phyloP scores from a whole-genome alignment of 1,284 basidiomycete genomes.

The Pyrrhoderma lamaoense region DNA sequence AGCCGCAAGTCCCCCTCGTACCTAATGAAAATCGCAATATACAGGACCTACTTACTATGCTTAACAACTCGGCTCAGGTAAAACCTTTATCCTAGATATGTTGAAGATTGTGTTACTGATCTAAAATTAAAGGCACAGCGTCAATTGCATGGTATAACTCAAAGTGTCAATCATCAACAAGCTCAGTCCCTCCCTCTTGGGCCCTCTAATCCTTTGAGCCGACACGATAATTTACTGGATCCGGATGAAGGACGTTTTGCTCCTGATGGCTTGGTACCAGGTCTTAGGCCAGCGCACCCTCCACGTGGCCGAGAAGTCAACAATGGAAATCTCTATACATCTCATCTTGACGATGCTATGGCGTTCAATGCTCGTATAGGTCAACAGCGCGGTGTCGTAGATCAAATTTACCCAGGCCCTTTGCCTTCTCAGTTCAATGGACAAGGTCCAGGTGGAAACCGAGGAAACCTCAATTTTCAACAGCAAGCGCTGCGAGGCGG shows the following conservation, averaged over 20 bases:
- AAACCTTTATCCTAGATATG: conserved; percentile 17
- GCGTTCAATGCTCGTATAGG: conserved; percentile 39
- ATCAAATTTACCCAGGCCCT: conserved; percentile 50
- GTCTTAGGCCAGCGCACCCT: conserved; percentile 52
- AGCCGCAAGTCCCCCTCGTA: conserved; percentile 31
- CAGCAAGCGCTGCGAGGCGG: conserved; percentile 65
- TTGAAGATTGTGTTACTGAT: neutral
- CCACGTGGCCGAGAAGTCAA: conserved; percentile 47
- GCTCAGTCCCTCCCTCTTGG: conserved; percentile 21
- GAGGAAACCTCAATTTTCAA: conserved; percentile 38
- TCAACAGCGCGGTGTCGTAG: conserved; percentile 44
- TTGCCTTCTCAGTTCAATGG: conserved; percentile 42
- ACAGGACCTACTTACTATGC: conserved; percentile 70
- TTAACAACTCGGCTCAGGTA: conserved; percentile 60
- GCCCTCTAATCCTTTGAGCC: conserved; percentile 23
- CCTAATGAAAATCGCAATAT: conserved; percentile 46
- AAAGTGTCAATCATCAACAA: conserved; percentile 26
- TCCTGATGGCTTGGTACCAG: conserved; percentile 77
- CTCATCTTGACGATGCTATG: conserved; percentile 50
- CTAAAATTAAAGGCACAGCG: conserved; percentile 26
- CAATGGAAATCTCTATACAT: conserved; percentile 42
- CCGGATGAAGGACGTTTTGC: conserved; percentile 69
- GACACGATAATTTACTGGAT: conserved; percentile 63
- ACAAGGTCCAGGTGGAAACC: conserved; percentile 37
- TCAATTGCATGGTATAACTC: conserved; percentile 29